Evolutionary conservation across 768 basidiomycete species (phyloP), one percentile per base, ranked within the genome.

Genomic region (Imleria badia): DNA sequence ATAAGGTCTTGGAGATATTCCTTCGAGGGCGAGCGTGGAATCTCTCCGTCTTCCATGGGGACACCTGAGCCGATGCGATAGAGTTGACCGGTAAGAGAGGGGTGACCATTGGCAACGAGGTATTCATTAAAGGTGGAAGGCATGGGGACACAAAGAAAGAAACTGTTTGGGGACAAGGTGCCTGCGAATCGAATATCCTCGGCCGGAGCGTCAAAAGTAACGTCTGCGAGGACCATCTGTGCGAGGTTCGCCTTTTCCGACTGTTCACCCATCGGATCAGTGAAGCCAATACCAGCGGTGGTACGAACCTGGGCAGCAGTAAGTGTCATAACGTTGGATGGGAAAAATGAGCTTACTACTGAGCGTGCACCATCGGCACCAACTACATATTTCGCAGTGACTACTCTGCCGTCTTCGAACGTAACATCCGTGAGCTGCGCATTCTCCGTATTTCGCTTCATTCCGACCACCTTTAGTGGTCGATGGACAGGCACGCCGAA

Each of bases 311-410:
- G 39, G 1, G n/a, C 10, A 45, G 30, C 4, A 11, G 3, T 56
- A 11, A 56, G 29, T 6, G 7, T 35, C 12, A 13, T 15, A 14
- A n/a, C 8, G 17, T 13, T 2, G 1, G 39, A 20, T 20, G n/a
- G 7, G 14, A 22, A 8, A n/a, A 40, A 30, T 23, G 9, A 35
- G 64, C 72, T 36, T 61, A 80, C 81, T 13, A 68, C 61, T 1
- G 81, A 82, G 50, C 63, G 72, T 7, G 78, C 69, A 12, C 82
- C 82, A 60, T 83, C 81, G 4, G 82, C 79, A 31, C 78, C 81
- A 30, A 83, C 60, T 2, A 83, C 75, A 59, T 80, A 81, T 36
- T 69, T 74, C 10, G 81, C 68, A 3, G 66, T 72, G 15, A 82
- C 66, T 10, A 71, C 63, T 40, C 71, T 70, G 1, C 81, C 81